Conservation (phyloP, 768 basidiomycete genomes). For the Termitomyces heimii region DNA sequence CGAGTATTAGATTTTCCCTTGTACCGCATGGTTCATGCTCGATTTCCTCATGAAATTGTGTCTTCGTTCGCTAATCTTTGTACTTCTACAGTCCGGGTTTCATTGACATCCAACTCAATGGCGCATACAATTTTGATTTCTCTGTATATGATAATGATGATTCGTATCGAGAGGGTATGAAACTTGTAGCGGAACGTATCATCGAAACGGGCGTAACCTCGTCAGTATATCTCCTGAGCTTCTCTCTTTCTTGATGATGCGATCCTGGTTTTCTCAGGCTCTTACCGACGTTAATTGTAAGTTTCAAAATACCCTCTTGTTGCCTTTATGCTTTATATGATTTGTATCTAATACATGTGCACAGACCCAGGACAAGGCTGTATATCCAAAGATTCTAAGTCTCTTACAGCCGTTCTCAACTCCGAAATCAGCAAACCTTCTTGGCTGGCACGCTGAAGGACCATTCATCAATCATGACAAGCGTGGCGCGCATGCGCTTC, state of each 20-base stretch:
- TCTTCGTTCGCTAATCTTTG: background rate
- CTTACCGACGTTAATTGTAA: conserved; percentile 68
- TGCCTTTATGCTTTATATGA: background rate
- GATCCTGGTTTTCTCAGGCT: conserved; percentile 32
- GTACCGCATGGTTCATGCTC: background rate
- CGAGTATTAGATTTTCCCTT: conserved; percentile 13
- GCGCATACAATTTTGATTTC: conserved; percentile 85
- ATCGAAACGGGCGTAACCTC: conserved; percentile 87
- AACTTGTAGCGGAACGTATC: conserved; percentile 67
- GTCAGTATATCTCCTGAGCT: conserved; percentile 36
- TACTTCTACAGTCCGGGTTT: conserved; percentile 60
- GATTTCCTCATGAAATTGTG: background rate
- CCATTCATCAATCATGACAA: conserved; percentile 83
- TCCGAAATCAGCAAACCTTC: conserved; percentile 58
- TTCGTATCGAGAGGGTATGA: conserved; percentile 61
- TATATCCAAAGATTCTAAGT: conserved; percentile 66
- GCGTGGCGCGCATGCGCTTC: conserved; percentile 75
- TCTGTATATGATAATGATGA: conserved; percentile 75
- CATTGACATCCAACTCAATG: conserved; percentile 88
- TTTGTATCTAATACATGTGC: background rate
- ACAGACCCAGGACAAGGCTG: conserved; percentile 72
- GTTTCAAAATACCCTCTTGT: conserved; percentile 13
- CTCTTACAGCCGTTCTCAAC: conserved; percentile 66
- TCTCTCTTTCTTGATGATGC: background rate
- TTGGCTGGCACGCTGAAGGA: conserved; percentile 91